These are phyloP conservation scores for Dissophora ornata DNA, from an alignment of 192 early-diverging fungal species.

Conservation along the genomic window DNA sequence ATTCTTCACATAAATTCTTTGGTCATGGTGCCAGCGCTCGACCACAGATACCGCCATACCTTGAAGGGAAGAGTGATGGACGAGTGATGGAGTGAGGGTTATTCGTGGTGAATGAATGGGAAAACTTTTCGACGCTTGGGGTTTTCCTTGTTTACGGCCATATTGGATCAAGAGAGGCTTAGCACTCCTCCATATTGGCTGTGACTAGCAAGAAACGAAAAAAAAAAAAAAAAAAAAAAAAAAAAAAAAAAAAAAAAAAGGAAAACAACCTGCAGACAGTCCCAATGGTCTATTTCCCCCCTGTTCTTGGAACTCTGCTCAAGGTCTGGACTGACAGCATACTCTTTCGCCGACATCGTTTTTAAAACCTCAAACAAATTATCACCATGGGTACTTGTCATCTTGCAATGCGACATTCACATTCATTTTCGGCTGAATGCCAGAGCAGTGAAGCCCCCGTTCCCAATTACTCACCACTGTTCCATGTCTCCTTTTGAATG, in stretches of 20 bases:
- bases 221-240: conserved; percentile 19
- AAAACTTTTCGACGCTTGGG: conserved; percentile 12
- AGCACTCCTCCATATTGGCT: too few relatives aligned
- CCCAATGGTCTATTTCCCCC: neutral
- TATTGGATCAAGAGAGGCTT: neutral
- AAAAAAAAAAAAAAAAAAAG: conserved; percentile 14
- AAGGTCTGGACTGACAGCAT: too few relatives aligned
- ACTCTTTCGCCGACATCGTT: too few relatives aligned
- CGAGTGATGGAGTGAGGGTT: neutral
- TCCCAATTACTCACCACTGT: too few relatives aligned
- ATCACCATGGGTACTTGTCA: conserved; percentile 8
- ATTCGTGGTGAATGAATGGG: neutral
- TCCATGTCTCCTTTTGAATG: too few relatives aligned
- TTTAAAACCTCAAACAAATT: too few relatives aligned
- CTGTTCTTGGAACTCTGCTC: too few relatives aligned
- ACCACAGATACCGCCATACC: conserved; percentile 14
- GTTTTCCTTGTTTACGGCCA: neutral
- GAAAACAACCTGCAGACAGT: neutral
- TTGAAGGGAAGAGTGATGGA: conserved; percentile 7
- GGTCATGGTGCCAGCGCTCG: too few relatives aligned
- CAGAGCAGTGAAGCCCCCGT: too few relatives aligned
- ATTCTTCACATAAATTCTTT: too few relatives aligned
- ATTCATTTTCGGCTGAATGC: too few relatives aligned
- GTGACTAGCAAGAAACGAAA: conserved; percentile 14
- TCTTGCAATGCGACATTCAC: too few relatives aligned